Base-by-base conservation (phyloP, 257 asterid species). In the Penstemon barbatus region DNA sequence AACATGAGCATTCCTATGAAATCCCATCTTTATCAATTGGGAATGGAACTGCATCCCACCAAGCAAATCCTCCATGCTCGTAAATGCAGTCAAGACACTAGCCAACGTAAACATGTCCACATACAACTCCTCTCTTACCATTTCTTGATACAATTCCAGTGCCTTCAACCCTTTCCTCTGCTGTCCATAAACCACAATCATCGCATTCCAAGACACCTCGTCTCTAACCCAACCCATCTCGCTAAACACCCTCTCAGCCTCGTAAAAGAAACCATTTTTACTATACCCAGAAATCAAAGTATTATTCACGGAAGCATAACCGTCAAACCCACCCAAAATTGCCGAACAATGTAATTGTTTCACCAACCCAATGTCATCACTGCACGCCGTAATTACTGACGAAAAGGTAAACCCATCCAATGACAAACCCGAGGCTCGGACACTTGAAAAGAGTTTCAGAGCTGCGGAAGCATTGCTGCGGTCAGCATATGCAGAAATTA, bases 121-220 rank as follows among this genome's bases (percentile, higher is more conserved):
- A 7, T 64, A 73, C 38, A 81, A 64, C 59, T 80, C 85, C 71
- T 41, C 56, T 4, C 25, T 69, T 41, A 74, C 73, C 92, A 90
- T 84, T 79, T 83, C 89, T 74, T 77, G 87, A 75, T 88, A 88
- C 79, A 90, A 72, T 52, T 68, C 71, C 61, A 90, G 76, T 5
- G 96, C 97, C 66, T 84, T 83, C 56, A 50, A 37, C 61, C 94
- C 97, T 69, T 81, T 70, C 69, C 76, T 83, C 25, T 74, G 79
- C 78, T 85, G 92, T 6, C 89, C 92, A 15, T 86, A 88, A 0
- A 88, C 89, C 51, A 88, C 94, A 55, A 88, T 80, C 96, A 90
- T 90, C 19, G 95, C 79, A 67, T 86, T 90, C 97, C 97, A 90
- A 1, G 97, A 84, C 3, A 90, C 96, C 81, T 78, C 92, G 52